Evolutionary conservation across 2,329 filamentous ascomycete species (phyloP).

Genomic region (Shiraia sp.): DNA sequence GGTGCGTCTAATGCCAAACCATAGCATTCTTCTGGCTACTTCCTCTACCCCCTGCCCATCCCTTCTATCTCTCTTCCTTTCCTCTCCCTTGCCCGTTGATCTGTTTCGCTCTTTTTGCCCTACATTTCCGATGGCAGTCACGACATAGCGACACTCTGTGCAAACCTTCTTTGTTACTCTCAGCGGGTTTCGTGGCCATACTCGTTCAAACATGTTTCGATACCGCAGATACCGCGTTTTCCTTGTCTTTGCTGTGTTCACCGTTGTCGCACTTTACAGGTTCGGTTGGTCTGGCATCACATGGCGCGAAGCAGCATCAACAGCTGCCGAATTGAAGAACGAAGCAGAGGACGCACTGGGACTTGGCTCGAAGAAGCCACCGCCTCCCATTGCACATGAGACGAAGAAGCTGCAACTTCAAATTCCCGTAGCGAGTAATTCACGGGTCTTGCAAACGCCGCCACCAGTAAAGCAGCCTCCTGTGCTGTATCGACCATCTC

Average conservation of each 20-base stretch:
- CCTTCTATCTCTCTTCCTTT: conserved; percentile 10
- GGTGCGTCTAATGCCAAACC: too few relatives aligned
- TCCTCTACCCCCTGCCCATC: conserved; percentile 13
- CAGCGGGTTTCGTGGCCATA: too few relatives aligned
- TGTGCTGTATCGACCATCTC: conserved; percentile 13
- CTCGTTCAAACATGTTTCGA: conserved; percentile 55
- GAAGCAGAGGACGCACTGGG: conserved; percentile 18
- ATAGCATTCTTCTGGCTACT: too few relatives aligned
- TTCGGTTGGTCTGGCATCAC: conserved; percentile 53
- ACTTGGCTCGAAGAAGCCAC: conserved; percentile 23
- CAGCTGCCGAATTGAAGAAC: conserved; percentile 20
- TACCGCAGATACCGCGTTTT: conserved; percentile 66
- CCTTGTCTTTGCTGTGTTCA: conserved; percentile 58
- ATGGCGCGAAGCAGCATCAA: conserved; percentile 33
- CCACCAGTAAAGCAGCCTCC: conserved; percentile 29
- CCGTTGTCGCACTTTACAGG: conserved; percentile 59
- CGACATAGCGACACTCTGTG: conserved; percentile 14
- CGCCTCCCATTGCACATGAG: conserved; percentile 34
- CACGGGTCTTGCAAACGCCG: conserved; percentile 28
- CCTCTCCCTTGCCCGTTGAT: conserved; percentile 4
- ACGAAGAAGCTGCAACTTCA: conserved; percentile 37
- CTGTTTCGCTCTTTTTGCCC: conserved; percentile 6
- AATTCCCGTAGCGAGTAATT: conserved; percentile 34
- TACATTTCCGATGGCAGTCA: conserved; percentile 27
- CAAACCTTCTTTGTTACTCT: too few relatives aligned